These are phyloP conservation scores for Bipolaris cookei DNA, from an alignment of 2,329 filamentous ascomycete species.

Conservation along the genomic window DNA sequence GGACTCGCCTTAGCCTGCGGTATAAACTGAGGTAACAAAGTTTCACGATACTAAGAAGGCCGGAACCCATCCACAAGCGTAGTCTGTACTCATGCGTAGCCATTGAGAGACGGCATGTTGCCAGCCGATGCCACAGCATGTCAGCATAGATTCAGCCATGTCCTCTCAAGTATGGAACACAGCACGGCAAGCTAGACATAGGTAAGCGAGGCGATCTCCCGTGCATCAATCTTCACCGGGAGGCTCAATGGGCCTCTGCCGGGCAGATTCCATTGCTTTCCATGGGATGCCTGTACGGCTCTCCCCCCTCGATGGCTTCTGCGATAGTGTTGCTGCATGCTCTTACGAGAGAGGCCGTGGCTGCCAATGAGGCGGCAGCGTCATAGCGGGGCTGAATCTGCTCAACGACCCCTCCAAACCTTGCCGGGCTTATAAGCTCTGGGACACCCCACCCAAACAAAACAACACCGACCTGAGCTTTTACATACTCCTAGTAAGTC, in stretches of 20 bases:
- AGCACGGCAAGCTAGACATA: conserved; percentile 1
- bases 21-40: not conserved
- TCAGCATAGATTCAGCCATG: not conserved
- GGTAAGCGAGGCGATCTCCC: conserved; percentile 12
- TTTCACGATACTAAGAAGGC: not conserved
- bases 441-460: conserved; percentile 33
- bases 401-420: conserved; percentile 32
- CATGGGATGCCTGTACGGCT: conserved; percentile 4
- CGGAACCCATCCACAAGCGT: not conserved
- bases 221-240: not conserved
- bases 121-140: not conserved
- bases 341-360: conserved; percentile 31
- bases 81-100: not conserved
- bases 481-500: conserved; percentile 44
- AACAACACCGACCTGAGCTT: conserved; percentile 33
- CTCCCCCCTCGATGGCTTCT: conserved; percentile 23
- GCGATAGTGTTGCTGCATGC: conserved; percentile 32
- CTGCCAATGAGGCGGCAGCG: conserved; percentile 29
- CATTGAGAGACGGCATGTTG: not conserved
- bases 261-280: not conserved
- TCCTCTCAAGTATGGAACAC: not conserved
- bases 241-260: conserved; percentile 4
- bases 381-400: conserved; percentile 35
- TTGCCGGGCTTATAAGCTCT: conserved; percentile 31
- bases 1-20: not conserved